Conservation (phyloP, 2,329 filamentous ascomycete genomes). For the Ophiostoma angusticollis region DNA sequence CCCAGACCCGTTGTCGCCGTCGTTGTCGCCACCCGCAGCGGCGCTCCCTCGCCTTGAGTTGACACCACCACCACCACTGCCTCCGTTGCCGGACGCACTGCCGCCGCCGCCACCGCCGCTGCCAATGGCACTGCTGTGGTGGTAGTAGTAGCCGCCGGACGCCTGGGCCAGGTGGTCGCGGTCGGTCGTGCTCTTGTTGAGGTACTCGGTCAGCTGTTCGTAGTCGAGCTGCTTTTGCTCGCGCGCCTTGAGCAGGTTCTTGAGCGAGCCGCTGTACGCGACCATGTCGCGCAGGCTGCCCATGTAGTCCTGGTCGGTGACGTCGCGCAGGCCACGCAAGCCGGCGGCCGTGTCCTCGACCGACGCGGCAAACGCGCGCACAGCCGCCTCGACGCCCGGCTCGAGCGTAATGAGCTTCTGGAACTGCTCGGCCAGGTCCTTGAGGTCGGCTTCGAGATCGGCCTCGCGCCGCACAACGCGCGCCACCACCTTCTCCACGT, state of each 20-base stretch:
- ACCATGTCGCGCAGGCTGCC: slow-evolving; percentile 91
- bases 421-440: slow-evolving; percentile 85
- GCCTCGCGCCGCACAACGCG: slow-evolving; percentile 76
- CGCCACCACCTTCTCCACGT: slow-evolving; percentile 92
- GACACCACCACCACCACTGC: slow-evolving; percentile 23
- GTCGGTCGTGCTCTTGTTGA: slow-evolving; percentile 79
- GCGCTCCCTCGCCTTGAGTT: no score
- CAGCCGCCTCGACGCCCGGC: slow-evolving; percentile 66
- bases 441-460: slow-evolving; percentile 78
- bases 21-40: no score
- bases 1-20: no score
- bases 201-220: slow-evolving; percentile 89
- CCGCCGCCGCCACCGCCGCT: background rate
- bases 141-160: slow-evolving; percentile 38
- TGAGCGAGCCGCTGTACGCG: slow-evolving; percentile 78
- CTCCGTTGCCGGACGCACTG: slow-evolving; percentile 13
- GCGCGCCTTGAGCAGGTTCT: slow-evolving; percentile 76
- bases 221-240: slow-evolving; percentile 98
- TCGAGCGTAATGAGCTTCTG: slow-evolving; percentile 85
- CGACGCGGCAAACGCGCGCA: slow-evolving; percentile 76
- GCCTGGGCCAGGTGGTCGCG: slow-evolving; percentile 55
- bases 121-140: background rate
- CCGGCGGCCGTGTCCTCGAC: slow-evolving; percentile 73
- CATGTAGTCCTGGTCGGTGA: slow-evolving; percentile 92
- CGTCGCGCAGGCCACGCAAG: slow-evolving; percentile 69